phyloP scores from a whole-genome alignment of 2,329 filamentous ascomycete species.

The Leptosphaerulina australis region DNA sequence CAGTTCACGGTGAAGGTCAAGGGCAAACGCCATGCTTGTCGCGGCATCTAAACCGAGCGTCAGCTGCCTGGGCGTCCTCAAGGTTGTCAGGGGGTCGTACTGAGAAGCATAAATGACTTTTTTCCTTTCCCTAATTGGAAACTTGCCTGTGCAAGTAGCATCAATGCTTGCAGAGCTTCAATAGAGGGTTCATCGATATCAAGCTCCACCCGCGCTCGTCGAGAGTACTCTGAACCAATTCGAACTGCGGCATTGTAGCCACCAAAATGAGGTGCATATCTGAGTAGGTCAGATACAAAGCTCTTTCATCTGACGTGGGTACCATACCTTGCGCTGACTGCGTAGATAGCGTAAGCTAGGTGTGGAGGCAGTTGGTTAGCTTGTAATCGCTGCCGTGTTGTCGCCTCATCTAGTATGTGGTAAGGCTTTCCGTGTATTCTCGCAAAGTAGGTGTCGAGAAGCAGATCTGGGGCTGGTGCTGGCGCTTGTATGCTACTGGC shows the following conservation, averaged over 20 bases:
- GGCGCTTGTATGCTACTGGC: slow-evolving; percentile 48
- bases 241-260: slow-evolving; percentile 71
- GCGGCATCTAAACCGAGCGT: slow-evolving; percentile 65
- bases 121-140: slow-evolving; percentile 80
- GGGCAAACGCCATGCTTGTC: slow-evolving; percentile 80
- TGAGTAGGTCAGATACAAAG: slow-evolving; percentile 46
- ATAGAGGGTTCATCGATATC: slow-evolving; percentile 82
- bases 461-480: slow-evolving; percentile 62
- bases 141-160: slow-evolving; percentile 77
- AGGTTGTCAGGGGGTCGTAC: slow-evolving; percentile 55
- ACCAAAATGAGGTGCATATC: slow-evolving; percentile 71
- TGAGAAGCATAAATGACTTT: slow-evolving; percentile 84
- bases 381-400: slow-evolving; percentile 73
- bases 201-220: slow-evolving; percentile 70
- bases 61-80: neutral
- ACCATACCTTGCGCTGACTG: slow-evolving; percentile 53
- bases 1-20: slow-evolving; percentile 80
- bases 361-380: slow-evolving; percentile 65
- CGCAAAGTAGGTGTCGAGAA: slow-evolving; percentile 80
- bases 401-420: slow-evolving; percentile 78
- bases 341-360: slow-evolving; percentile 60
- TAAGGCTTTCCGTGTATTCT: slow-evolving; percentile 83
- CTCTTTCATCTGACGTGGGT: slow-evolving; percentile 39
- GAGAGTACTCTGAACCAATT: slow-evolving; percentile 74
- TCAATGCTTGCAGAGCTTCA: slow-evolving; percentile 74